phyloP scores from a whole-genome alignment of 1,284 basidiomycete genomes.

The Ceratobasidium papillatum region DNA sequence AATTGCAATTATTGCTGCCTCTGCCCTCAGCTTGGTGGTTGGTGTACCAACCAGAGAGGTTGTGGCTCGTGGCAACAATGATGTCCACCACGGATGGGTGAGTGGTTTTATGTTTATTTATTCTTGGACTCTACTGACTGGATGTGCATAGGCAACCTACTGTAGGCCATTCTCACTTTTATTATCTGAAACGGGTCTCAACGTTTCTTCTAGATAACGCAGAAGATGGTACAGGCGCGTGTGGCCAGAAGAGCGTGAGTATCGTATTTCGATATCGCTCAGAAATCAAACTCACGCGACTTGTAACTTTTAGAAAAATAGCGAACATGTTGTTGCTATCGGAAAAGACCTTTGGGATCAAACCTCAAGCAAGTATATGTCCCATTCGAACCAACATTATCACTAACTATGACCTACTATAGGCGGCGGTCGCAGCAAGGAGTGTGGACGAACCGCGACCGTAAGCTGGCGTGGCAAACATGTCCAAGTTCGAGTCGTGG shows the following conservation, averaged over 20 bases:
- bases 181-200: not conserved
- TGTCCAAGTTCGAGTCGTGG: constrained; percentile 7
- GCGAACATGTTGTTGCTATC: not conserved
- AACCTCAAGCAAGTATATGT: constrained; percentile 9
- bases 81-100: not conserved
- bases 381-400: not conserved
- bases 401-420: not conserved
- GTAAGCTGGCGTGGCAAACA: not conserved
- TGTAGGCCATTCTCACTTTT: not conserved
- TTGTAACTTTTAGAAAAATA: not conserved
- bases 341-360: not conserved
- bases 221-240: not conserved
- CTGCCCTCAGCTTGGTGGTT: not conserved
- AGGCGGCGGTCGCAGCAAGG: not conserved
- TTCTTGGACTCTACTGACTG: not conserved
- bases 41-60: not conserved
- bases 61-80: not conserved
- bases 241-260: not conserved
- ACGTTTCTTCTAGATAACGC: not conserved
- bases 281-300: not conserved
- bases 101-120: not conserved
- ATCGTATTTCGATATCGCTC: not conserved
- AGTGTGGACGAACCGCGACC: not conserved
- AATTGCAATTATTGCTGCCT: not conserved
- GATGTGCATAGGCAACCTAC: not conserved